Evolutionary conservation across 345 rosid species (phyloP).

Genomic region (Erysimum cheiranthoides): DNA sequence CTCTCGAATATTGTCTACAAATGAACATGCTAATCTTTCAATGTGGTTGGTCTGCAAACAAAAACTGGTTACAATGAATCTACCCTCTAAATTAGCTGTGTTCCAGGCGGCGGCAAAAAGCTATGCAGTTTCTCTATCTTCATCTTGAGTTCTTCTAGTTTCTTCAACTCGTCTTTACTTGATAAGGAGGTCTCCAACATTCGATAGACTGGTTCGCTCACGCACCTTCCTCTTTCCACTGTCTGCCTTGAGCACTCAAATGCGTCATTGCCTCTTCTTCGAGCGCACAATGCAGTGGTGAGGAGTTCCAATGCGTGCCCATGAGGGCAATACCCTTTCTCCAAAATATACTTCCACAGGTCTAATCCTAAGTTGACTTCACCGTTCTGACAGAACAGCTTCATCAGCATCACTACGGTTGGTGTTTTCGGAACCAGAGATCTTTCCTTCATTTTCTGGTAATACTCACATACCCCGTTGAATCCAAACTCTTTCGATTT

Average conservation of each 20-base stretch:
- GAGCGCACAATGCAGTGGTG: conserved; percentile 72
- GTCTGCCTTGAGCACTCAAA: conserved; percentile 68
- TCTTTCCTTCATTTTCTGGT: conserved; percentile 57
- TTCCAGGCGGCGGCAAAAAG: conserved; percentile 60
- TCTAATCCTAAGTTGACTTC: conserved; percentile 62
- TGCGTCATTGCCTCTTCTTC: conserved; percentile 65
- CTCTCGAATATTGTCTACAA: neutral
- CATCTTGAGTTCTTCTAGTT: conserved; percentile 58
- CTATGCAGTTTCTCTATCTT: conserved; percentile 57
- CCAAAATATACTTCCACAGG: conserved; percentile 67
- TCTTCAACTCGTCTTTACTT: conserved; percentile 50
- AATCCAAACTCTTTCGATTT: conserved; percentile 56
- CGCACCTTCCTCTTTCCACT: conserved; percentile 73
- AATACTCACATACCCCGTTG: conserved; percentile 59
- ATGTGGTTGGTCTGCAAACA: conserved; percentile 25
- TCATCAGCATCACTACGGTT: conserved; percentile 86
- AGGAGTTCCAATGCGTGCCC: conserved; percentile 77
- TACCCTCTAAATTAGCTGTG: conserved; percentile 31
- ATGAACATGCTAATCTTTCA: conserved; percentile 6
- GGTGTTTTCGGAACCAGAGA: conserved; percentile 69
- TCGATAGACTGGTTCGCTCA: conserved; percentile 56
- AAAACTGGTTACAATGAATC: neutral
- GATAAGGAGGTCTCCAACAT: conserved; percentile 61
- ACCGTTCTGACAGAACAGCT: conserved; percentile 64
- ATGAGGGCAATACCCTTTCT: conserved; percentile 81